Evolutionary conservation across 305 asterid species (phyloP).

Genomic region (Fraxinus paxiana): DNA sequence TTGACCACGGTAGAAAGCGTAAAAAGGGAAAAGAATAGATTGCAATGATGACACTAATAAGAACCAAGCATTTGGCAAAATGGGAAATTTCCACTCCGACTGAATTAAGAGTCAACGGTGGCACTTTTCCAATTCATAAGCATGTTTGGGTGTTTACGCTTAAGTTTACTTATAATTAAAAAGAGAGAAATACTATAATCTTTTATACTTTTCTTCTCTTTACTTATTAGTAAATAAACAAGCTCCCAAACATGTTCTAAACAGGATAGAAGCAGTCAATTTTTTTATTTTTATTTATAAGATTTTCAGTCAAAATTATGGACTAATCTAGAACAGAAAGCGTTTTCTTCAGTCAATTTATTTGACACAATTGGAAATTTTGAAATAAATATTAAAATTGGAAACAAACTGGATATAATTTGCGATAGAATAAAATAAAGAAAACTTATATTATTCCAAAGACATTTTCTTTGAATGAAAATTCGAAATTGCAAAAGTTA

Average conservation of each 20-base stretch:
- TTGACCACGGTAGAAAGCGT: constrained; percentile 1
- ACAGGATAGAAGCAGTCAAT: not conserved
- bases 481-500: not conserved
- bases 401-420: not conserved
- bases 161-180: not conserved
- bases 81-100: not conserved
- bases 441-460: too few species aligned
- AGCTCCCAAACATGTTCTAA: not conserved
- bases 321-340: not conserved
- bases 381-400: not conserved
- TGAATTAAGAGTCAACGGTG: constrained; percentile 24
- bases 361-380: not conserved
- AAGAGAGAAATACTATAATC: not conserved
- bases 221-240: not conserved
- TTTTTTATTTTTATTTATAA: not conserved
- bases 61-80: not conserved
- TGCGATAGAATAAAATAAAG: not conserved
- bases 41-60: constrained; percentile 10
- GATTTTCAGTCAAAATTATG: not conserved
- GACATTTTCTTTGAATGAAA: too few species aligned
- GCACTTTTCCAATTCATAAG: not conserved
- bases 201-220: not conserved
- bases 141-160: not conserved
- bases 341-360: not conserved
- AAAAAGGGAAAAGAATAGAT: not conserved